A percentile compares a stretch with the other conserved stretches of the same genome.
Conservation (phyloP, 1,284 basidiomycete genomes). For the Heliocybe sulcata region DNA sequence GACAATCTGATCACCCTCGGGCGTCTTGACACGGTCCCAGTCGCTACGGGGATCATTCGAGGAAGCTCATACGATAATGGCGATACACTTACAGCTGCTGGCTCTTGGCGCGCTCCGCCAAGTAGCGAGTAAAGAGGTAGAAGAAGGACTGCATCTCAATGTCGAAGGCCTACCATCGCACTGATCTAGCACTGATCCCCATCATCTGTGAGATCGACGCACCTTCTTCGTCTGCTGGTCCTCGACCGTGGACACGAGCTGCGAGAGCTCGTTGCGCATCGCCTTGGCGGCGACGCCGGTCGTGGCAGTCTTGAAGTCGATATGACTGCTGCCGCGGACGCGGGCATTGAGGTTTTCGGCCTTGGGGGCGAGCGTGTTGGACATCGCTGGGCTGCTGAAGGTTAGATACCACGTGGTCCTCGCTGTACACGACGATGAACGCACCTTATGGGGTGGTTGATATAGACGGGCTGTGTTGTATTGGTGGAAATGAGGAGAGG, state of each 20-base stretch:
- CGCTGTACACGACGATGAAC: background rate
- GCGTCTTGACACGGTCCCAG: slow-evolving; percentile 98
- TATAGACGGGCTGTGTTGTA: slow-evolving; percentile 56
- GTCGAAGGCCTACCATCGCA: slow-evolving; percentile 74
- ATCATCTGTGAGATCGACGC: slow-evolving; percentile 15
- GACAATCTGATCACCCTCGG: slow-evolving; percentile 88
- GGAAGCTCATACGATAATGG: background rate
- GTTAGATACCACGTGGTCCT: background rate
- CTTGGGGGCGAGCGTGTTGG: slow-evolving; percentile 48
- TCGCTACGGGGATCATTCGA: slow-evolving; percentile 46
- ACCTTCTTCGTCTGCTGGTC: slow-evolving; percentile 84
- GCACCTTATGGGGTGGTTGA: slow-evolving; percentile 31
- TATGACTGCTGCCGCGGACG: slow-evolving; percentile 60
- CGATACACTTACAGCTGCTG: slow-evolving; percentile 77
- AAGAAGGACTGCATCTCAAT: slow-evolving; percentile 99
- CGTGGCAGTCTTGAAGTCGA: slow-evolving; percentile 96
- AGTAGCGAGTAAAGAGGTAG: slow-evolving; percentile 97
- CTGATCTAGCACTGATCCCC: slow-evolving; percentile 7
- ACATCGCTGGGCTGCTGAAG: slow-evolving; percentile 31
- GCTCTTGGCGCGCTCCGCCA: slow-evolving; percentile 91
- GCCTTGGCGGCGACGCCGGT: slow-evolving; percentile 96
- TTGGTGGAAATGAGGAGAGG: slow-evolving; percentile 57
- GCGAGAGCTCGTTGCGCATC: slow-evolving; percentile 98
- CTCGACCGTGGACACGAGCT: slow-evolving; percentile 80
- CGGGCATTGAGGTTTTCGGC: slow-evolving; percentile 58